Conservation (phyloP, 2,329 filamentous ascomycete genomes). For the Golovinomyces cichoracearum region DNA sequence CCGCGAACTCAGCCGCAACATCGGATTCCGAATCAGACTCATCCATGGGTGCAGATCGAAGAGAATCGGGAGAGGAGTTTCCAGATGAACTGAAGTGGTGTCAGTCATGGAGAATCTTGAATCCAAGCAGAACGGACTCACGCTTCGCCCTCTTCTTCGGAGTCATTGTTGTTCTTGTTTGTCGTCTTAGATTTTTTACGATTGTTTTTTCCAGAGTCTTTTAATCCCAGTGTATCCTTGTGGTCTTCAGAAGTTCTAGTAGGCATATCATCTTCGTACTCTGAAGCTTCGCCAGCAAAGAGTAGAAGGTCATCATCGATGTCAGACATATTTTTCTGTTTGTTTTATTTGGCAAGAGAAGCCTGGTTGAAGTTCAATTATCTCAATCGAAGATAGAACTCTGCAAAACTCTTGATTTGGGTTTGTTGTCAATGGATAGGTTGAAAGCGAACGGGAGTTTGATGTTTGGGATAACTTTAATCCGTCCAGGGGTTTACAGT, state of each 20-base stretch:
- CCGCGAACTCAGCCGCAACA: constrained; percentile 22
- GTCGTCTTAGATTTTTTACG: constrained; percentile 18
- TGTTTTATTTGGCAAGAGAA: no score
- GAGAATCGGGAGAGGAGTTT: constrained; percentile 44
- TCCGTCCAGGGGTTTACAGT: no score
- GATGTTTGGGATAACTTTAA: no score
- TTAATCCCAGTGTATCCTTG: constrained; percentile 25
- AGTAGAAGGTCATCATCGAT: constrained; percentile 85
- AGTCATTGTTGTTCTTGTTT: constrained; percentile 25
- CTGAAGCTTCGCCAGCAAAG: constrained; percentile 53
- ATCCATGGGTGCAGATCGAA: constrained; percentile 68
- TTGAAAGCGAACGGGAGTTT: no score
- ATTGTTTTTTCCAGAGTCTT: constrained; percentile 19
- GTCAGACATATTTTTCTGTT: constrained; percentile 54
- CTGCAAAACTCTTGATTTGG: no score
- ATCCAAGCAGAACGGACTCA: constrained; percentile 24
- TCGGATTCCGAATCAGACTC: constrained; percentile 63
- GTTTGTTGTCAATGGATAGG: no score
- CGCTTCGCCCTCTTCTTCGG: constrained; percentile 62
- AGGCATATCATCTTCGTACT: constrained; percentile 24
- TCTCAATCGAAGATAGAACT: no score
- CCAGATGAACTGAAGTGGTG: constrained; percentile 35
- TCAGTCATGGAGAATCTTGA: background rate
- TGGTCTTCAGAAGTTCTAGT: constrained; percentile 28
- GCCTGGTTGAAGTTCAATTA: no score